phyloP scores from a whole-genome alignment of 2,329 filamentous ascomycete genomes.

The Ustilaginoidea virens region DNA sequence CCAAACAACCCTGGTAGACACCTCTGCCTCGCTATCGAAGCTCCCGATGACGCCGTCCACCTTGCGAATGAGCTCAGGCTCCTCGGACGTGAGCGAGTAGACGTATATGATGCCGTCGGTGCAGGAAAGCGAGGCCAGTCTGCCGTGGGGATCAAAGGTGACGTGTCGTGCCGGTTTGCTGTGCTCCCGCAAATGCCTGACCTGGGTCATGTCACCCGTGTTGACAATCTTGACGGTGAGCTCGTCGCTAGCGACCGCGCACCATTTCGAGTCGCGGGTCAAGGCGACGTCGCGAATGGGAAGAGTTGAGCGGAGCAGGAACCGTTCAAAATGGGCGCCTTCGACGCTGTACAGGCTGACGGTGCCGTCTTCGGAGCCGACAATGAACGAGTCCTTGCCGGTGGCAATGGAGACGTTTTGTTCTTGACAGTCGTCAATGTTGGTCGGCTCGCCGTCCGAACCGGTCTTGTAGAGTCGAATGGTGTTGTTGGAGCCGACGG shows the following conservation, averaged over 20 bases:
- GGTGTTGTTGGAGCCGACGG: slow-evolving; percentile 84
- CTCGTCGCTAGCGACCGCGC: slow-evolving; percentile 93
- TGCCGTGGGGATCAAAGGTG: slow-evolving; percentile 69
- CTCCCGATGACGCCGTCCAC: slow-evolving; percentile 74
- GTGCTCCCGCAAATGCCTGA: slow-evolving; percentile 72
- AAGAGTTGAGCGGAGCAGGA: slow-evolving; percentile 70
- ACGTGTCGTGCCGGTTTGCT: slow-evolving; percentile 80
- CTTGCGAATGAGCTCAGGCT: slow-evolving; percentile 68
- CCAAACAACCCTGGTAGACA: slow-evolving; percentile 65
- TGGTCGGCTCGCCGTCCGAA: slow-evolving; percentile 80
- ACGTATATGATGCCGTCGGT: slow-evolving; percentile 83
- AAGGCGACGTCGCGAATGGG: slow-evolving; percentile 77
- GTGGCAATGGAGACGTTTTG: slow-evolving; percentile 69
- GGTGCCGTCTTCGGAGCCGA: slow-evolving; percentile 88
- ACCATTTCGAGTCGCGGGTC: slow-evolving; percentile 71
- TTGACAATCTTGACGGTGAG: slow-evolving; percentile 81
- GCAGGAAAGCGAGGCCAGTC: slow-evolving; percentile 64
- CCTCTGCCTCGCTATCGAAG: slow-evolving; percentile 58
- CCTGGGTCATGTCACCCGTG: slow-evolving; percentile 58
- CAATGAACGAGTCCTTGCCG: slow-evolving; percentile 67
- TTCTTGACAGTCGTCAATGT: slow-evolving; percentile 82
- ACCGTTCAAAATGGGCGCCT: slow-evolving; percentile 59
- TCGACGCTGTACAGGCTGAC: slow-evolving; percentile 83
- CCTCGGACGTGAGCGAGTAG: slow-evolving; percentile 65
- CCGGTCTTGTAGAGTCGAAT: slow-evolving; percentile 86